Percentiles rank a stretch among this genome's conserved stretches.
Evolutionary conservation across 1,284 basidiomycete genomes (phyloP).

Genomic region (Fomitopsis pinicola): DNA sequence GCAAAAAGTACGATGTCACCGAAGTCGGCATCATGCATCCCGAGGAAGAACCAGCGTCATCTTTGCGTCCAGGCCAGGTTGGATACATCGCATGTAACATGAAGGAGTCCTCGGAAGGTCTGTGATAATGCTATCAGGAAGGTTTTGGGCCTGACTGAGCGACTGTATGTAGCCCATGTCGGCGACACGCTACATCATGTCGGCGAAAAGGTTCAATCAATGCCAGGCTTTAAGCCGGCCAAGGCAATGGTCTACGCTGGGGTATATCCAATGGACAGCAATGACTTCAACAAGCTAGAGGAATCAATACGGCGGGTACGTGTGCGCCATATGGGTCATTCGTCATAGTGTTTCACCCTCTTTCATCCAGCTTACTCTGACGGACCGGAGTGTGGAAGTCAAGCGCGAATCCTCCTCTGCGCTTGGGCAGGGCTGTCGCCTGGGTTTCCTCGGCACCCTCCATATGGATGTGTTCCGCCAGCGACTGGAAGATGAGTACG

Average conservation of each 20-base stretch:
- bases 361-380: slow-evolving; percentile 65
- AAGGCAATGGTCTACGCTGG: slow-evolving; percentile 99
- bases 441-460: slow-evolving; percentile 93
- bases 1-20: slow-evolving; percentile 89
- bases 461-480: slow-evolving; percentile 98
- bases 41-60: slow-evolving; percentile 71
- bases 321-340: slow-evolving; percentile 9
- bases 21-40: slow-evolving; percentile 94
- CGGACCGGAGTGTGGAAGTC: slow-evolving; percentile 89
- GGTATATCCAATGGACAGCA: slow-evolving; percentile 89
- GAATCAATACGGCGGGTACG: slow-evolving; percentile 90
- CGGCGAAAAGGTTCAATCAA: slow-evolving; percentile 74
- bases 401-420: slow-evolving; percentile 92
- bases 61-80: slow-evolving; percentile 84
- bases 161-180: slow-evolving; percentile 62
- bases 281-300: slow-evolving; percentile 91
- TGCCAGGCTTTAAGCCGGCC: slow-evolving; percentile 90
- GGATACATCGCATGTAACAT: slow-evolving; percentile 93
- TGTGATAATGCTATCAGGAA: not conserved
- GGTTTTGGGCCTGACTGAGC: not conserved
- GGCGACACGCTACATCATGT: slow-evolving; percentile 90
- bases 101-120: slow-evolving; percentile 97
- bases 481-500: slow-evolving; percentile 95
- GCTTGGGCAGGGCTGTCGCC: slow-evolving; percentile 90
- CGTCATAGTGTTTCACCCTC: slow-evolving; percentile 1